A percentile compares a stretch with the other conserved stretches of the same genome.
Evolutionary conservation across 768 basidiomycete species (phyloP).

Genomic region (Lyophyllum atratum): DNA sequence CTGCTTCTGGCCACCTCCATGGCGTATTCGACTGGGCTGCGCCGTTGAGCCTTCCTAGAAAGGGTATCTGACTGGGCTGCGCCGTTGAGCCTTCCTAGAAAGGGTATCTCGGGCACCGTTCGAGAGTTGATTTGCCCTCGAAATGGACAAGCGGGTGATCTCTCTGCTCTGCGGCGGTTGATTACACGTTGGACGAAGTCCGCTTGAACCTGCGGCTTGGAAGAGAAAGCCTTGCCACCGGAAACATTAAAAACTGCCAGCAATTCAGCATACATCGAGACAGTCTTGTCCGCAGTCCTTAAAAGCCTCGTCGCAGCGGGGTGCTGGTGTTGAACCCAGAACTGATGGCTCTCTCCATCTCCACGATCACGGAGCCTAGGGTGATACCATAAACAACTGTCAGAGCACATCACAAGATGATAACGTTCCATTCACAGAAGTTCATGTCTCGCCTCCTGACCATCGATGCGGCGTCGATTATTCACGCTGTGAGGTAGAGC

Average conservation of each 20-base stretch:
- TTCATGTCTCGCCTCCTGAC: neutral
- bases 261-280: constrained; percentile 61
- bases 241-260: constrained; percentile 56
- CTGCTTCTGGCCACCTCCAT: neutral
- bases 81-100: neutral
- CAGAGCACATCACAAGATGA: neutral
- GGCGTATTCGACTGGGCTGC: neutral
- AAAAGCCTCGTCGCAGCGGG: constrained; percentile 52
- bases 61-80: neutral
- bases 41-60: neutral
- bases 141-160: neutral
- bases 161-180: constrained; percentile 4
- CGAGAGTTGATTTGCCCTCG: neutral
- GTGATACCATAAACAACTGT: constrained; percentile 12
- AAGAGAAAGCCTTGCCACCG: constrained; percentile 49
- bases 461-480: neutral
- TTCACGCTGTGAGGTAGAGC: neutral
- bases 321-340: constrained; percentile 55
- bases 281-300: constrained; percentile 38
- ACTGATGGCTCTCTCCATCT: constrained; percentile 57
- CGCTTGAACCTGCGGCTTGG: constrained; percentile 54
- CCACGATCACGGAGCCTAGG: constrained; percentile 31
- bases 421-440: neutral
- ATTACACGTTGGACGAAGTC: constrained; percentile 6
- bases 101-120: neutral